Conservation (phyloP, 345 rosid genomes). For the Lumnitzera littorea region DNA sequence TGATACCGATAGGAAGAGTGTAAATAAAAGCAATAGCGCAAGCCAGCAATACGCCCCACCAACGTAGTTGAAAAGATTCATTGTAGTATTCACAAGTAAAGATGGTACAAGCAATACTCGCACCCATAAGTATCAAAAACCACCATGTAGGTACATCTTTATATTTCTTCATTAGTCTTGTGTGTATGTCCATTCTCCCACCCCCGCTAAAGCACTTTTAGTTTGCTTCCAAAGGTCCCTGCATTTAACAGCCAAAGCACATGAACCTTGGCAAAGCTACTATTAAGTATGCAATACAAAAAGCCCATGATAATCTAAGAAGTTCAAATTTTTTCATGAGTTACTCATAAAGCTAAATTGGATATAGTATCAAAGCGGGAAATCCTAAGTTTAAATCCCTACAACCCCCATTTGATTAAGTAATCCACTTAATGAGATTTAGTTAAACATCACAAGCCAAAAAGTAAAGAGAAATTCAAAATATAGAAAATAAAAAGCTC, state of each 20-base stretch:
- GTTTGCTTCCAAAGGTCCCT: conserved; percentile 66
- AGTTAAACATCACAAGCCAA: too few relatives aligned
- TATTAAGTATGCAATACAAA: too few relatives aligned
- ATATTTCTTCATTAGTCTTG: conserved; percentile 73
- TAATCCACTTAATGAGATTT: too few relatives aligned
- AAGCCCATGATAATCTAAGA: too few relatives aligned
- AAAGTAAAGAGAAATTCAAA: too few relatives aligned
- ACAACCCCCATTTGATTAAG: too few relatives aligned
- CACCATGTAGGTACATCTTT: conserved; percentile 68
- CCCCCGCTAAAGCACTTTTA: conserved; percentile 41
- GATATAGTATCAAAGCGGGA: too few relatives aligned
- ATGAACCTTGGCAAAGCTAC: not conserved
- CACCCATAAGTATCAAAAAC: conserved; percentile 48
- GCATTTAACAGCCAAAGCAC: conserved; percentile 4
- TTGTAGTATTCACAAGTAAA: conserved; percentile 55
- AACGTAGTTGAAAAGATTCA: conserved; percentile 62
- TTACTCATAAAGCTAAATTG: too few relatives aligned
- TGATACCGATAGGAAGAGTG: conserved; percentile 77
- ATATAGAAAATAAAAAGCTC: too few relatives aligned
- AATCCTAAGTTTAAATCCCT: too few relatives aligned
- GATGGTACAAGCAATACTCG: conserved; percentile 41
- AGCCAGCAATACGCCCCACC: conserved; percentile 90
- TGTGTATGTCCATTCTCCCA: conserved; percentile 61
- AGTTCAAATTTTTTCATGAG: too few relatives aligned
- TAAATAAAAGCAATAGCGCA: conserved; percentile 68